These are phyloP conservation scores for Candida hispaniensis DNA, from an alignment of 805 yeast species.

Conservation along the genomic window DNA sequence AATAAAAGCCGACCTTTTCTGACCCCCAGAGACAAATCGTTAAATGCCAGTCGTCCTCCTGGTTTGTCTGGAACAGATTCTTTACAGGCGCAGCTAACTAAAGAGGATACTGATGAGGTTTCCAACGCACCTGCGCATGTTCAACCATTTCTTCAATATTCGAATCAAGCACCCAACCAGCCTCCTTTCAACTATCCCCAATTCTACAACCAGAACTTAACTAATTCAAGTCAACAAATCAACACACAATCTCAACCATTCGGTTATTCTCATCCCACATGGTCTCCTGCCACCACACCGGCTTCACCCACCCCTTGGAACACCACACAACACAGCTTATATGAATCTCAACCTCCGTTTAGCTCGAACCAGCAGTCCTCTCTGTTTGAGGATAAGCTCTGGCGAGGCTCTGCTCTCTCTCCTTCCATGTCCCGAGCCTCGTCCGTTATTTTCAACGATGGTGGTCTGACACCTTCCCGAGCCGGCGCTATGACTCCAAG, in stretches of 20 bases:
- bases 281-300: slow-evolving; percentile 11
- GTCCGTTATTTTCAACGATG: slow-evolving; percentile 11
- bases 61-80: background rate
- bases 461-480: slow-evolving; percentile 11
- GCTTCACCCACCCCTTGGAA: slow-evolving; percentile 14
- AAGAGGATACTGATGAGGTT: background rate
- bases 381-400: slow-evolving; percentile 10
- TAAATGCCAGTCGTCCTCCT: too few relatives aligned
- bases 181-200: slow-evolving; percentile 4
- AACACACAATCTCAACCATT: too few relatives aligned
- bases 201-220: too few relatives aligned
- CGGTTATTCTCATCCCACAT: too few relatives aligned
- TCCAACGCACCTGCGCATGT: background rate
- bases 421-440: slow-evolving; percentile 13
- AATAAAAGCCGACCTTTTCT: slow-evolving; percentile 51
- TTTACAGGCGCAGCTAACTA: slow-evolving; percentile 1
- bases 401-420: slow-evolving; percentile 10
- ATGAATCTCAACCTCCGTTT: slow-evolving; percentile 7
- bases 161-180: slow-evolving; percentile 1
- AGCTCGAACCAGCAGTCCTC: slow-evolving; percentile 15
- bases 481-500: slow-evolving; percentile 12
- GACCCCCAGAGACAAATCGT: too few relatives aligned
- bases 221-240: too few relatives aligned
- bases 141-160: background rate
- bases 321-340: slow-evolving; percentile 7